Evolutionary conservation across 495 filamentous ascomycete species (phyloP).

Genomic region (Talaromyces nanjingensis): DNA sequence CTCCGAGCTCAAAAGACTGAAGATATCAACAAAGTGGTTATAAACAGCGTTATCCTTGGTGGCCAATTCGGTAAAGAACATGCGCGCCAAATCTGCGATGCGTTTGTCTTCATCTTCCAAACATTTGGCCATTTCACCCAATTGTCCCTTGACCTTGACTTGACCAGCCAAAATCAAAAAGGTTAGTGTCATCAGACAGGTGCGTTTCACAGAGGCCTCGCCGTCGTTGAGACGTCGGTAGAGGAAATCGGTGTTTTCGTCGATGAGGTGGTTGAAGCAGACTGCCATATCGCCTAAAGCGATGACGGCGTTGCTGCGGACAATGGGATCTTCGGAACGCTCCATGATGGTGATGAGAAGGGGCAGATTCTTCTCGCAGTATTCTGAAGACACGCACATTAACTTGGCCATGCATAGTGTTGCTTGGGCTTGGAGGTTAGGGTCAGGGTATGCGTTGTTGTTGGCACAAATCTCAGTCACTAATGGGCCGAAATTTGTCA

Average conservation of each 20-base stretch:
- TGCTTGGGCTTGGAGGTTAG: slow-evolving; percentile 82
- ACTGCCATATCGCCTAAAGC: slow-evolving; percentile 98
- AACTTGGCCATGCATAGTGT: slow-evolving; percentile 96
- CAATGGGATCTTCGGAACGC: slow-evolving; percentile 79
- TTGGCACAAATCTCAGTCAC: slow-evolving; percentile 91
- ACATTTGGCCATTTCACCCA: slow-evolving; percentile 99
- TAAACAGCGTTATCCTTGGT: slow-evolving; percentile 99
- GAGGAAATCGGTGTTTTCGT: slow-evolving; percentile 97
- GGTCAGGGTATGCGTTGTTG: slow-evolving; percentile 82
- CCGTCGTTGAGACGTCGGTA: slow-evolving; percentile 87
- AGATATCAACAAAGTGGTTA: slow-evolving; percentile 99
- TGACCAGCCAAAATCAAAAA: slow-evolving; percentile 96
- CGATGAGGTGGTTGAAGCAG: slow-evolving; percentile 98
- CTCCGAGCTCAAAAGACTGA: slow-evolving; percentile 81
- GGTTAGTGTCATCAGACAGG: slow-evolving; percentile 96
- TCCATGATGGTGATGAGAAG: slow-evolving; percentile 98
- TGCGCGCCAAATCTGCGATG: slow-evolving; percentile 86
- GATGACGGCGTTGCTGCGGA: slow-evolving; percentile 91
- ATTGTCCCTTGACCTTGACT: slow-evolving; percentile 99
- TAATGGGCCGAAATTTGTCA: slow-evolving; percentile 83
- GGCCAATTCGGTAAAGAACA: slow-evolving; percentile 97
- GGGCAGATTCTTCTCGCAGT: slow-evolving; percentile 88
- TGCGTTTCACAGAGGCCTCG: slow-evolving; percentile 87
- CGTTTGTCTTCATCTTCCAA: slow-evolving; percentile 90
- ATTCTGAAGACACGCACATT: slow-evolving; percentile 94